Conservation (phyloP, 768 basidiomycete genomes). For the Neoboletus magnificus region DNA sequence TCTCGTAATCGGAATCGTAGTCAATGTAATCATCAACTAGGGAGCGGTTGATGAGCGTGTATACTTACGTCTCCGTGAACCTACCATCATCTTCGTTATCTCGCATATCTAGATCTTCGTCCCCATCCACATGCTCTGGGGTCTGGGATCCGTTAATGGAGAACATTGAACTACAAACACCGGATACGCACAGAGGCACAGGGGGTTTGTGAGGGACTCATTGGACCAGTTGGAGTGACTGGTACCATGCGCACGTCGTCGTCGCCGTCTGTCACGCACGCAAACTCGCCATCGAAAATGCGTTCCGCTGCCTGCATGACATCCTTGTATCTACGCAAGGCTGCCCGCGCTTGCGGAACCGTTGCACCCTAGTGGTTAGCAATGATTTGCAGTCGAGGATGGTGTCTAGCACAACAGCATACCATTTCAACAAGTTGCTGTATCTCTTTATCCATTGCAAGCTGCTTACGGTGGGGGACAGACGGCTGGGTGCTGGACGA, state of each 20-base stretch:
- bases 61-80: conserved; percentile 1
- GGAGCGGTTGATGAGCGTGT: conserved; percentile 11
- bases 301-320: conserved; percentile 90
- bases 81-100: conserved; percentile 54
- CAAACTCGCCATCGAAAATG: conserved; percentile 82
- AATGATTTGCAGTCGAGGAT: background rate
- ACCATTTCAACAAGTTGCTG: conserved; percentile 66
- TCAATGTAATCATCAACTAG: conserved; percentile 62
- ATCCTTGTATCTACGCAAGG: conserved; percentile 77
- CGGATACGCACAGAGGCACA: conserved; percentile 20
- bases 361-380: conserved; percentile 67
- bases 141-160: conserved; percentile 40
- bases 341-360: conserved; percentile 74
- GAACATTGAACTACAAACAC: background rate
- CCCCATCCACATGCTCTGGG: conserved; percentile 53
- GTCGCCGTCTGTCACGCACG: conserved; percentile 54
- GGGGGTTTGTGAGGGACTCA: conserved; percentile 31
- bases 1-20: conserved; percentile 80
- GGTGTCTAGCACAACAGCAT: conserved; percentile 7
- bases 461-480: background rate
- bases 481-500: background rate
- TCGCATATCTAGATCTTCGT: conserved; percentile 45
- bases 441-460: conserved; percentile 50
- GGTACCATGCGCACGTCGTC: conserved; percentile 50
- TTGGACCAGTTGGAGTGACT: conserved; percentile 16